Evolutionary conservation across 169 alveolate species (phyloP).

Genomic region (Plasmodium falciparum): DNA sequence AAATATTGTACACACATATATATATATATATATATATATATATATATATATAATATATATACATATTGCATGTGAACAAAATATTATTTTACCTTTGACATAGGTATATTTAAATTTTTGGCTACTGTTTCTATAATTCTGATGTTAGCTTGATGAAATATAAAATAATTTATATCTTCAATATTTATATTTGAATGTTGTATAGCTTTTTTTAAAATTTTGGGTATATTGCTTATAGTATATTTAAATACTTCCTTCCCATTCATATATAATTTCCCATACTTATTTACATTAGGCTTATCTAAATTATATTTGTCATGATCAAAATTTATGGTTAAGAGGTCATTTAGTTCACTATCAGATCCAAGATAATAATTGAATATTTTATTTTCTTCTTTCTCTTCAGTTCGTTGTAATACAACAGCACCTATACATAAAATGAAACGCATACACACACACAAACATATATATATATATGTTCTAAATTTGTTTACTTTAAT

Average conservation of each 20-base stretch:
- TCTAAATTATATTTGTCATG: slow-evolving; percentile 43
- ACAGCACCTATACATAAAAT: slow-evolving; percentile 40
- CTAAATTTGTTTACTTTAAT: too few species aligned
- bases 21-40: background rate
- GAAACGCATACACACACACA: background rate
- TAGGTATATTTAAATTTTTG: slow-evolving; percentile 72
- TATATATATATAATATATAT: background rate
- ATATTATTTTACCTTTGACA: slow-evolving; percentile 67
- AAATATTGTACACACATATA: background rate
- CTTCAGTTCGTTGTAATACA: slow-evolving; percentile 47
- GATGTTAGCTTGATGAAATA: slow-evolving; percentile 84
- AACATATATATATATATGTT: slow-evolving; percentile 8
- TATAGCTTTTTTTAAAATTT: slow-evolving; percentile 56
- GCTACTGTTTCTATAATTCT: slow-evolving; percentile 84
- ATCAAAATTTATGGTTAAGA: slow-evolving; percentile 45
- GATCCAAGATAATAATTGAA: slow-evolving; percentile 45
- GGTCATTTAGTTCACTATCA: slow-evolving; percentile 54
- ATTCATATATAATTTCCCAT: slow-evolving; percentile 79
- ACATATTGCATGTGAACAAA: background rate
- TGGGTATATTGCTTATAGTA: slow-evolving; percentile 80
- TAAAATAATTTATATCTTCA: slow-evolving; percentile 81
- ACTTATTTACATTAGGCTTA: slow-evolving; percentile 41
- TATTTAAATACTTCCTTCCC: slow-evolving; percentile 85
- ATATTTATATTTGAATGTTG: slow-evolving; percentile 68
- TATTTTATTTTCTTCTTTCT: slow-evolving; percentile 72